Evolutionary conservation across 2,329 filamentous ascomycete species (phyloP), one percentile per base, ranked within the genome.

Genomic region (Triangularia verruculosa): DNA sequence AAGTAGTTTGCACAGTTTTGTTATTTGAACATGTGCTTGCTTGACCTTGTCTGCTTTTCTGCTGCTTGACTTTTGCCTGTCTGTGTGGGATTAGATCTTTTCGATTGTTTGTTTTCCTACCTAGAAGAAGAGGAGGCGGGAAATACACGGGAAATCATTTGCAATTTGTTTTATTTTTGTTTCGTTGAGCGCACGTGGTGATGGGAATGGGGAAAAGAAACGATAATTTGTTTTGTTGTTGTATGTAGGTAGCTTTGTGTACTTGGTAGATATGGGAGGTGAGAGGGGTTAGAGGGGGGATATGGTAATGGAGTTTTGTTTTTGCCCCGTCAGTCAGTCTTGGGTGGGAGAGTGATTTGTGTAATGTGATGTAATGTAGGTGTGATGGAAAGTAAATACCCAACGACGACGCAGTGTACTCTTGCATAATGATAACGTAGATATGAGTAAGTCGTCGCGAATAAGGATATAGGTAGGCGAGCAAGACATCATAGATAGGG

Each of bases 91-190:
- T 39, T 39, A 39, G 34, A 39, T n/a, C 6, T 57, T 25, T 11
- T 57, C 54, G 32, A 28, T 5, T 52, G 61, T 61, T 57, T 39
- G 52, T 56, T 17, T 56, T 52, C 59, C 25, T 58, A 27, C 17
- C 53, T 58, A 60, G 27, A 62, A 28, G 27, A 28, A 9, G 27
- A 4, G 27, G 27, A 28, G 9, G 27, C 5, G 9, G 9, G 9
- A 28, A 28, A 28, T 28, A 28, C 27, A 28, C 9, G 27, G 27
- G 27, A 64, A 56, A 27, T 53, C 28, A 8, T 25, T 60, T 51
- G 32, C 13, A 15, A 15, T 17, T 28, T 52, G 12, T 64, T 27
- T 56, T 62, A 28, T 32, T 27, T 28, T 28, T 28, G 4, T 5
- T 28, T 5, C 9, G 9, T 9, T 24, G 12, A 34, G 17, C 30